phyloP scores from a whole-genome alignment of 805 yeast genomes.

The Pichia ethanolica region DNA sequence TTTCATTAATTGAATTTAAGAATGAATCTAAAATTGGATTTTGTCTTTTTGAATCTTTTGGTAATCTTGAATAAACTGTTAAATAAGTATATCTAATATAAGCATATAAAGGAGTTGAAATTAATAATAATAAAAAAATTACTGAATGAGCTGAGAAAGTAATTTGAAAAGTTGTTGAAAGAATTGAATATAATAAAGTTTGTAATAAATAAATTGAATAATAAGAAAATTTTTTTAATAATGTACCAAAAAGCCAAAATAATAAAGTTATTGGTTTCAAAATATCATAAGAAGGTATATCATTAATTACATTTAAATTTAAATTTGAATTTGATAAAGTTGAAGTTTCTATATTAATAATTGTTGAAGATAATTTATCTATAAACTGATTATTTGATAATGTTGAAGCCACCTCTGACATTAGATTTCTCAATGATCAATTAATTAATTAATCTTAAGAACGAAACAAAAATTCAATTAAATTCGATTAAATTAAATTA shows the following conservation, averaged over 20 bases:
- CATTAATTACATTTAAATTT: no score
- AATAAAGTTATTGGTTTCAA: not conserved
- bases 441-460: no score
- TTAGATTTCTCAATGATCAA: no score
- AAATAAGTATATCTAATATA: slow-evolving; percentile 56
- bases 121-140: slow-evolving; percentile 25
- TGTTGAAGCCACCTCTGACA: no score
- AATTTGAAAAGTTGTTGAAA: slow-evolving; percentile 41
- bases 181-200: slow-evolving; percentile 18
- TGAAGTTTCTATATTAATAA: no score
- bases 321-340: no score
- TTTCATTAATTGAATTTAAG: slow-evolving; percentile 29
- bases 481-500: no score
- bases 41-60: slow-evolving; percentile 36
- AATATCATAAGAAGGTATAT: not conserved
- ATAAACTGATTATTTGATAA: no score
- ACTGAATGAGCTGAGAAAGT: slow-evolving; percentile 46
- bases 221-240: not conserved
- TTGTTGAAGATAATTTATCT: no score
- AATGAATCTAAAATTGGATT: slow-evolving; percentile 42
- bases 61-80: slow-evolving; percentile 53
- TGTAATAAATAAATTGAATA: slow-evolving; percentile 8
- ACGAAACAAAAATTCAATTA: no score
- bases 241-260: not conserved
- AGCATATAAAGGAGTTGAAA: slow-evolving; percentile 33